A percentile compares a stretch with the other conserved stretches of the same genome.
These are phyloP conservation scores for Gillenia trifoliata DNA, from an alignment of 306 rosid species.

Conservation along the genomic window DNA sequence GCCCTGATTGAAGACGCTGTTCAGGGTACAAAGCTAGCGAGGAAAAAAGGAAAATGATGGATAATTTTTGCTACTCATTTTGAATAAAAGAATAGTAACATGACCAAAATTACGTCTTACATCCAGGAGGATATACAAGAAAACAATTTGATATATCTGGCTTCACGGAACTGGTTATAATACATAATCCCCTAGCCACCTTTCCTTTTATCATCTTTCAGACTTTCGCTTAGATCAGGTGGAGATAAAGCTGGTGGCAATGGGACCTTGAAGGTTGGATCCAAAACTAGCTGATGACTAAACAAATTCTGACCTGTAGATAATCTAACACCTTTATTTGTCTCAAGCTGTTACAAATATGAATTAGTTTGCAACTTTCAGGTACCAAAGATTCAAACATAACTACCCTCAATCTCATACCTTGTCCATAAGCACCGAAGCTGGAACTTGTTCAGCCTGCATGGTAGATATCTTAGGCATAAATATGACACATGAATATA, in stretches of 20 bases:
- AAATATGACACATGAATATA: background rate
- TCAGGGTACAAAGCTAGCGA: conserved; percentile 67
- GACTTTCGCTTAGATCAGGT: conserved; percentile 31
- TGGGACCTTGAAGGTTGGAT: conserved; percentile 57
- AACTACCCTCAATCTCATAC: conserved; percentile 26
- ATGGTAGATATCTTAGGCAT: conserved; percentile 20
- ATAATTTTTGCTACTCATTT: background rate
- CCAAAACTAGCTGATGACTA: conserved; percentile 66
- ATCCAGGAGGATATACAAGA: conserved; percentile 79
- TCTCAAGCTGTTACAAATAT: conserved; percentile 22
- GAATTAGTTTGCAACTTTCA: conserved; percentile 17
- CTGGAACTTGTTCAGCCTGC: conserved; percentile 91
- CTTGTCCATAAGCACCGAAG: conserved; percentile 67
- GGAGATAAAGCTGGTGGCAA: conserved; percentile 34
- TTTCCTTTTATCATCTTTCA: conserved; percentile 43
- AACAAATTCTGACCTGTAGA: conserved; percentile 80
- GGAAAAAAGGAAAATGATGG: background rate
- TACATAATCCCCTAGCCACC: conserved; percentile 90
- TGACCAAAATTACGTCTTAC: conserved; percentile 40
- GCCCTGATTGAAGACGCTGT: conserved; percentile 65
- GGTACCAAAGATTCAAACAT: conserved; percentile 13
- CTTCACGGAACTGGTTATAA: conserved; percentile 62
- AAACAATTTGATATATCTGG: conserved; percentile 53
- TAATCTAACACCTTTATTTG: conserved; percentile 76
- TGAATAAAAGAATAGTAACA: conserved; percentile 9